Conservation (phyloP, 495 filamentous ascomycete genomes). For the Talaromyces borbonicus region DNA sequence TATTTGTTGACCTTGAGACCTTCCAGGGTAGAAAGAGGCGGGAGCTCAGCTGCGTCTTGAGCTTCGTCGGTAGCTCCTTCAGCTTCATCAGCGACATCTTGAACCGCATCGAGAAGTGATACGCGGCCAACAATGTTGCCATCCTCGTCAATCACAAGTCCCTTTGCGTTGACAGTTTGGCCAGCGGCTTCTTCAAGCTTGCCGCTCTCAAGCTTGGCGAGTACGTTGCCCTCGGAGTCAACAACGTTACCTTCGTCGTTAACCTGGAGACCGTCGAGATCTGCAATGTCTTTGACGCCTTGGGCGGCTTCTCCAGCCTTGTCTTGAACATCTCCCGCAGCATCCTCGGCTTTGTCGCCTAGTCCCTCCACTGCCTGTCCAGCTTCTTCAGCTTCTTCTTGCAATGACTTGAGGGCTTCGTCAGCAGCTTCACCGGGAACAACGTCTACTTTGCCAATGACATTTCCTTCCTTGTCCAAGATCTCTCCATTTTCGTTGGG, state of each 20-base stretch:
- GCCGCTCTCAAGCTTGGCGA: slow-evolving; percentile 39
- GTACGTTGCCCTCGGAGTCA: slow-evolving; percentile 41
- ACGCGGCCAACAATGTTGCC: slow-evolving; percentile 28
- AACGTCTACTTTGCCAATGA: slow-evolving; percentile 40
- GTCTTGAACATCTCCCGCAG: slow-evolving; percentile 29
- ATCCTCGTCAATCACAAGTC: slow-evolving; percentile 34
- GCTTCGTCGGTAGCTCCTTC: slow-evolving; percentile 18
- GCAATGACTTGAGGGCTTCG: slow-evolving; percentile 34
- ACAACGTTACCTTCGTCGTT: slow-evolving; percentile 65
- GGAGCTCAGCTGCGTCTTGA: slow-evolving; percentile 28
- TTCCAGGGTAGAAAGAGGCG: slow-evolving; percentile 50
- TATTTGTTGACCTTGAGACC: slow-evolving; percentile 52
- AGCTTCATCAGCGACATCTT: slow-evolving; percentile 23
- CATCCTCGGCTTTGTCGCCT: slow-evolving; percentile 2
- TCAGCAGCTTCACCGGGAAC: slow-evolving; percentile 43
- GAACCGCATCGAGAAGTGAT: slow-evolving; percentile 13
- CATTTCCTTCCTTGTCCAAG: slow-evolving; percentile 38
- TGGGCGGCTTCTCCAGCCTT: slow-evolving; percentile 34
- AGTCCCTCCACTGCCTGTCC: slow-evolving; percentile 12
- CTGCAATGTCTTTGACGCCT: slow-evolving; percentile 27
- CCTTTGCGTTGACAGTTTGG: slow-evolving; percentile 44
- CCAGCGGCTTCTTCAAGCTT: slow-evolving; percentile 35
- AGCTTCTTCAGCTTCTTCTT: slow-evolving; percentile 27
- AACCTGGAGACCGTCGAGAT: slow-evolving; percentile 53
- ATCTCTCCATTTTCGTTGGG: slow-evolving; percentile 42